These are phyloP conservation scores for Heritiera littoralis DNA, from an alignment of 345 rosid species.

Conservation along the genomic window DNA sequence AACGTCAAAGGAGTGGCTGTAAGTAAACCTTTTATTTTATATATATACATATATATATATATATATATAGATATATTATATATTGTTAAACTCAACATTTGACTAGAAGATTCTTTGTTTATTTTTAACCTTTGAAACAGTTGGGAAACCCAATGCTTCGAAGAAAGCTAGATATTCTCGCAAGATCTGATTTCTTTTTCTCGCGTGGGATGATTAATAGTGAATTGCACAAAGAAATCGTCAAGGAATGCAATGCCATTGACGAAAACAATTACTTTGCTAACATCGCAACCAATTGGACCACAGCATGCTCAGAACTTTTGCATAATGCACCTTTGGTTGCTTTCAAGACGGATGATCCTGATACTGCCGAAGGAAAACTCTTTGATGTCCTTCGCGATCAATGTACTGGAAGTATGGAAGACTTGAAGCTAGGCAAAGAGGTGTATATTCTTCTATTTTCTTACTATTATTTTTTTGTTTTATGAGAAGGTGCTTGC, in stretches of 20 bases:
- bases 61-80: background rate
- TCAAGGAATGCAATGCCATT: background rate
- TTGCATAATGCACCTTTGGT: background rate
- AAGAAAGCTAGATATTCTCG: background rate
- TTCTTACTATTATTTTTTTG: background rate
- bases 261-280: background rate
- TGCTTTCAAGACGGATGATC: background rate
- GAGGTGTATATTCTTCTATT: background rate
- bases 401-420: background rate
- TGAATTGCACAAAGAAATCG: background rate
- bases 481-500: too few species aligned
- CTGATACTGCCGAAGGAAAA: accelerated
- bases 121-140: background rate
- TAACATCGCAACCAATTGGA: background rate
- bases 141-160: conserved; percentile 16
- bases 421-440: background rate
- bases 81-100: background rate
- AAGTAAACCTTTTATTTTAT: background rate
- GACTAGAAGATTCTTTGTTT: background rate
- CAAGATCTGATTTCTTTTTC: background rate
- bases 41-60: too few species aligned
- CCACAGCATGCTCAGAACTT: background rate
- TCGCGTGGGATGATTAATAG: background rate
- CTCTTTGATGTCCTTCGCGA: conserved; percentile 4
- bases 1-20: background rate